phyloP scores from a whole-genome alignment of 192 early-diverging fungal species.

The Anaeromyces robustus region DNA sequence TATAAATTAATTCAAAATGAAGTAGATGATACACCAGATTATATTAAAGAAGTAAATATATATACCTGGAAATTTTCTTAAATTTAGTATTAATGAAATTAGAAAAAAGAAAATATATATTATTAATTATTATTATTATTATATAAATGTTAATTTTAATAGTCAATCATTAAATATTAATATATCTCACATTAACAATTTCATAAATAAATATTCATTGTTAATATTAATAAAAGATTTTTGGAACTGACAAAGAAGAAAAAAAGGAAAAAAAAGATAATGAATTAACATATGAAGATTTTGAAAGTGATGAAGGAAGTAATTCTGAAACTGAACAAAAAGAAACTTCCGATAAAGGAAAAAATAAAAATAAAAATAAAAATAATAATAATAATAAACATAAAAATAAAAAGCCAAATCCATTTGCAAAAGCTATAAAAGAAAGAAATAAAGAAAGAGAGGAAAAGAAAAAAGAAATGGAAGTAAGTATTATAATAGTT shows the following conservation, averaged over 20 bases:
- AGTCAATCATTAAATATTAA: no score
- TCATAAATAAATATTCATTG: no score
- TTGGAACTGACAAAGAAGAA: not conserved
- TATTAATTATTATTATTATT: no score
- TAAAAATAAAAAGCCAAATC: not conserved
- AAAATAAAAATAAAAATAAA: no score
- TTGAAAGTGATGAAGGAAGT: not conserved
- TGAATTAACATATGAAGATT: not conserved
- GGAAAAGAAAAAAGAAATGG: not conserved
- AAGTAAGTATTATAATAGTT: not conserved
- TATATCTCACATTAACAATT: no score
- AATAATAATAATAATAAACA: not conserved
- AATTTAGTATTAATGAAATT: no score
- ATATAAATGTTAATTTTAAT: no score
- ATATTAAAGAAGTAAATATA: not conserved
- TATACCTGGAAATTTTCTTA: no score
- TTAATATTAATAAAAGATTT: no score
- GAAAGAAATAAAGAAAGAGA: not conserved
- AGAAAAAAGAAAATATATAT: no score
- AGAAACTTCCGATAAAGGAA: not conserved
- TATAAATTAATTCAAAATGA: not conserved
- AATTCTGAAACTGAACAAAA: not conserved
- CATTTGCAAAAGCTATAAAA: not conserved
- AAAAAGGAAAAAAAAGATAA: not conserved
- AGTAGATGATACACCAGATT: not conserved